Percentiles rank a stretch among this genome's conserved stretches.
phyloP scores from a whole-genome alignment of 2,329 filamentous ascomycete species.

The Cladosporium sp. region DNA sequence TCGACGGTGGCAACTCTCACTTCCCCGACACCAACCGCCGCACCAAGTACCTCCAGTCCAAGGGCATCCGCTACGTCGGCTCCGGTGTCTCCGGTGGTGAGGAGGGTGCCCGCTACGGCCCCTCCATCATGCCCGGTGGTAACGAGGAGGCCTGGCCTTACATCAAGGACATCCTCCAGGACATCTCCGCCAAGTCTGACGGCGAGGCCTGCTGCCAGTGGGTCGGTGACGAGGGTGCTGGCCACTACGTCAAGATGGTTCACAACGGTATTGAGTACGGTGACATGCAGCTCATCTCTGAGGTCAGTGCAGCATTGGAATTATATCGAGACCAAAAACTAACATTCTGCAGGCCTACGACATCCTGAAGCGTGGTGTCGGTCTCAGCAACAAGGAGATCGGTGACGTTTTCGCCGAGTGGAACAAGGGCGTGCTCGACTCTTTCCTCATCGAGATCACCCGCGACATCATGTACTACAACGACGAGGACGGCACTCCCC shows the following conservation, averaged over 20 bases:
- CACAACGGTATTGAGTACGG: constrained; percentile 99
- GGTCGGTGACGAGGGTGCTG: constrained; percentile 98
- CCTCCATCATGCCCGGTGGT: constrained; percentile 97
- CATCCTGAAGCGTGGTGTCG: constrained; percentile 97
- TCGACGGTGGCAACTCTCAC: constrained; percentile 98
- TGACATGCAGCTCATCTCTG: constrained; percentile 99
- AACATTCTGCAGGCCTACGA: constrained; percentile 72
- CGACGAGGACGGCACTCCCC: constrained; percentile 81
- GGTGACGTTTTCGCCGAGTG: constrained; percentile 89
- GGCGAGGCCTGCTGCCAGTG: constrained; percentile 98
- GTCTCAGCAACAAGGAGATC: constrained; percentile 86
- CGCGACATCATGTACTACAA: constrained; percentile 98
- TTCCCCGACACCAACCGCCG: constrained; percentile 98
- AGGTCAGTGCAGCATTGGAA: constrained; percentile 54
- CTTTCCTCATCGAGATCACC: constrained; percentile 98
- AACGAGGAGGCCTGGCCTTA: constrained; percentile 96
- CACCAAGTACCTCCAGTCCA: constrained; percentile 75
- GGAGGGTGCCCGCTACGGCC: constrained; percentile 96
- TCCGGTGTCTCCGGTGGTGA: constrained; percentile 98
- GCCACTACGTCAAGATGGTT: constrained; percentile 99
- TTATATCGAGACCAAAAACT: not conserved
- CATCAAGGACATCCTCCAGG: constrained; percentile 99
- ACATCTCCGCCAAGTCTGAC: constrained; percentile 95
- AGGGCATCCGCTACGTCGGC: constrained; percentile 94
- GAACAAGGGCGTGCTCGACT: constrained; percentile 98